phyloP scores from a whole-genome alignment of 352 stramenopile species.

The Globisporangium recalcitrans region DNA sequence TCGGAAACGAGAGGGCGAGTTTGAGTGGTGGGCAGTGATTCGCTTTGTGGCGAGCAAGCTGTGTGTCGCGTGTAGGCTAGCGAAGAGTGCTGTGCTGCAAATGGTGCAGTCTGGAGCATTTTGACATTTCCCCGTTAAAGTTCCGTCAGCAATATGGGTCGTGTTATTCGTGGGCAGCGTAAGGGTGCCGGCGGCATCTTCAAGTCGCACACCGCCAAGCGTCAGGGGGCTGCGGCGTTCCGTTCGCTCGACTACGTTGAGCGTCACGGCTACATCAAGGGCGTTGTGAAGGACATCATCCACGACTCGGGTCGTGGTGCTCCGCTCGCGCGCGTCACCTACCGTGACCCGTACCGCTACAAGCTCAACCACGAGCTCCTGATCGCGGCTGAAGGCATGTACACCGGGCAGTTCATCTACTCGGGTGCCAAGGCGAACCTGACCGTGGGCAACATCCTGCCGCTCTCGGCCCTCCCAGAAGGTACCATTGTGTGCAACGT shows the following conservation, averaged over 20 bases:
- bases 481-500: constrained; percentile 99
- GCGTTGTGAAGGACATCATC: constrained; percentile 98
- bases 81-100: constrained; percentile 7
- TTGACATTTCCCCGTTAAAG: constrained; percentile 73
- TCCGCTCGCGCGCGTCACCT: constrained; percentile 93
- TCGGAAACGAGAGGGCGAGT: neutral
- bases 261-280: constrained; percentile 97
- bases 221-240: constrained; percentile 71
- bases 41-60: constrained; percentile 2
- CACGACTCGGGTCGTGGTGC: constrained; percentile 97
- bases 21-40: constrained; percentile 15
- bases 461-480: constrained; percentile 93
- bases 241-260: constrained; percentile 89
- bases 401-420: constrained; percentile 99
- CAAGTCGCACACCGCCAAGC: constrained; percentile 78
- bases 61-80: constrained; percentile 12
- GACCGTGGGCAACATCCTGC: constrained; percentile 97
- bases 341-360: constrained; percentile 90
- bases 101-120: constrained; percentile 27
- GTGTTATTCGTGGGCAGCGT: constrained; percentile 87
- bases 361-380: constrained; percentile 94
- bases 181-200: constrained; percentile 84
- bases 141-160: constrained; percentile 60
- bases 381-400: constrained; percentile 97
- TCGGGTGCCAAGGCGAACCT: constrained; percentile 95